Conservation (phyloP, 805 yeast genomes). For the Ogataea naganishii region DNA sequence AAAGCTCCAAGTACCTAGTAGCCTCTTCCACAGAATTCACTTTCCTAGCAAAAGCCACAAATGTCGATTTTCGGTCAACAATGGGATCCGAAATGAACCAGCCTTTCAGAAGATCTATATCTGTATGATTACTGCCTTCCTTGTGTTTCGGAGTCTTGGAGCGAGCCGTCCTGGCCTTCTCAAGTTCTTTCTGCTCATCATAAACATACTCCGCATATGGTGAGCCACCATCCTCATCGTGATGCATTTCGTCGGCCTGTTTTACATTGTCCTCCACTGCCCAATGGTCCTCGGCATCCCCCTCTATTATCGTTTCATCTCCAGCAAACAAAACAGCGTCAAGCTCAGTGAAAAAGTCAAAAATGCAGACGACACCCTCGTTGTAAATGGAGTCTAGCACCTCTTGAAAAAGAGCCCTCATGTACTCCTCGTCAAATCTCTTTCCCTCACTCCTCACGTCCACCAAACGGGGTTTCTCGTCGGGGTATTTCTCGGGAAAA, state of each 20-base stretch:
- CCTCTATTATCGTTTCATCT: constrained; percentile 20
- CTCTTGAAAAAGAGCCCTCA: constrained; percentile 38
- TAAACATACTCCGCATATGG: constrained; percentile 11
- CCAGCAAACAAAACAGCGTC: constrained; percentile 40
- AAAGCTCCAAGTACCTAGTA: constrained; percentile 33
- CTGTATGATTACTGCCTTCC: constrained; percentile 1
- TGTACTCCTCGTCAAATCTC: constrained; percentile 35
- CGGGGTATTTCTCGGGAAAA: constrained; percentile 68
- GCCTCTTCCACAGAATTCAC: constrained; percentile 68
- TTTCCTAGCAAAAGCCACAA: constrained; percentile 63
- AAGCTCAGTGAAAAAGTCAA: constrained; percentile 66
- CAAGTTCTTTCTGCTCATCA: constrained; percentile 20
- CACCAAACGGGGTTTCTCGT: constrained; percentile 50
- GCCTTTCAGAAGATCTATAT: constrained; percentile 45
- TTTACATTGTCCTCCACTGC: constrained; percentile 9
- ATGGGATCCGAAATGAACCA: constrained; percentile 79
- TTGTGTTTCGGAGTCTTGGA: constrained; percentile 2
- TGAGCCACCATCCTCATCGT: constrained; percentile 1
- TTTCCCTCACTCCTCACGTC: constrained; percentile 32
- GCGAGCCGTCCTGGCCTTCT: constrained; percentile 8
- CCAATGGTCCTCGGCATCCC: constrained; percentile 15
- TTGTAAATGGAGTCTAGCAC: constrained; percentile 44
- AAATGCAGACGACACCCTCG: constrained; percentile 66
- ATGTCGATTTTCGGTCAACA: constrained; percentile 76
- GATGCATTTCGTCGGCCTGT: constrained; percentile 3